Conservation (phyloP, 2,329 filamentous ascomycete genomes). For the Fusarium albosuccineum region DNA sequence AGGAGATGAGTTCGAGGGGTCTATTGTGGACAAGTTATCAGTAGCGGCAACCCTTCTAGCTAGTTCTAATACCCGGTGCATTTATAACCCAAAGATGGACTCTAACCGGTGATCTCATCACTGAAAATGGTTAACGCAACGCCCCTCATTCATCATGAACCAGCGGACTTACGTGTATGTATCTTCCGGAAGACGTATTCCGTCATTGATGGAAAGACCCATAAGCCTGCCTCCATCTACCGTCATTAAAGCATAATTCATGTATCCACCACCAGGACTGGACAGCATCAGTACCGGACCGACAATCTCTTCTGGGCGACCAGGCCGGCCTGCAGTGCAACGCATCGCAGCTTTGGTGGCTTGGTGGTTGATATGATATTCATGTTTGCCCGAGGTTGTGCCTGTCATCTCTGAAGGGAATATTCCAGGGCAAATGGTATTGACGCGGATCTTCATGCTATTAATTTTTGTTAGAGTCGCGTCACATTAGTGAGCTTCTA, state of each 20-base stretch:
- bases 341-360: conserved; percentile 1
- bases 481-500: neutral
- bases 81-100: no score
- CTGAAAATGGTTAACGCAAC: no score
- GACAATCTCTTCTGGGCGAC: conserved; percentile 1
- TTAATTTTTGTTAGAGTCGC: neutral
- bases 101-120: no score
- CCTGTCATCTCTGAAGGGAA: conserved; percentile 3
- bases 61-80: no score
- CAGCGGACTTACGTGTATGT: conserved; percentile 1
- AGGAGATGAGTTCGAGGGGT: no score
- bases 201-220: neutral
- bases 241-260: conserved; percentile 1
- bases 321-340: neutral
- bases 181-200: conserved; percentile 2
- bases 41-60: no score
- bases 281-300: conserved; percentile 1
- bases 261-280: neutral
- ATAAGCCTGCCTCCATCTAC: neutral
- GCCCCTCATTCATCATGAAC: no score
- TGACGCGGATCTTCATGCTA: neutral
- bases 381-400: neutral
- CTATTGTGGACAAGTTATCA: no score
- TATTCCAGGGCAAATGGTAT: conserved; percentile 1
- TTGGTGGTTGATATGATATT: conserved; percentile 3